Evolutionary conservation across 2,329 filamentous ascomycete species (phyloP).

Genomic region (Ilyonectria mors-panacis): DNA sequence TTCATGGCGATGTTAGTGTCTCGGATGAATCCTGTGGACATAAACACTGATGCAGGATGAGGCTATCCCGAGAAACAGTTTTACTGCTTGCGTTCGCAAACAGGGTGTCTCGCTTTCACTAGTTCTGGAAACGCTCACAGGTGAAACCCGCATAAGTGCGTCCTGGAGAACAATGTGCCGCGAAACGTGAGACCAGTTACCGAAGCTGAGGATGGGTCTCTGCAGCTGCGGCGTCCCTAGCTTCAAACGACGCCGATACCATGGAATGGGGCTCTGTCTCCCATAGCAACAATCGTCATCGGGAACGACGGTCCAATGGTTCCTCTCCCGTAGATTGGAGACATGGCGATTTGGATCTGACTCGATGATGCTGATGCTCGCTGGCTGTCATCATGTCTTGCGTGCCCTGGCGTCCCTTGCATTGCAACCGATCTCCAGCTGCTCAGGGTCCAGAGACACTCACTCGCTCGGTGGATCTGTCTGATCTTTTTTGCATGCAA

Average conservation of each 20-base stretch:
- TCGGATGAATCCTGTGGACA: not conserved
- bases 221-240: conserved; percentile 23
- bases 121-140: conserved; percentile 32
- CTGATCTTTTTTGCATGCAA: not conserved
- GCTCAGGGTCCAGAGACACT: not conserved
- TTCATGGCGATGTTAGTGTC: too few relatives aligned
- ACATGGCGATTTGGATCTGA: conserved; percentile 19
- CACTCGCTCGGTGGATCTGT: conserved; percentile 12
- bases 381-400: not conserved
- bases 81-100: conserved; percentile 9
- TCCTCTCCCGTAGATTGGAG: conserved; percentile 7
- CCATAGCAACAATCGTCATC: conserved; percentile 40
- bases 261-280: conserved; percentile 35
- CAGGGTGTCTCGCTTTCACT: conserved; percentile 22
- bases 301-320: not conserved
- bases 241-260: conserved; percentile 30
- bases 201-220: conserved; percentile 25
- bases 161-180: conserved; percentile 23
- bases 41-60: conserved; percentile 2
- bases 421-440: not conserved
- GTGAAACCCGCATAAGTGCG: conserved; percentile 33
- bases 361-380: conserved; percentile 25
- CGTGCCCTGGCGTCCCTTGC: conserved; percentile 12
- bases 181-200: conserved; percentile 34
- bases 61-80: conserved; percentile 12